Evolutionary conservation across 2,329 filamentous ascomycete species (phyloP), one percentile per base, ranked within the genome.

Genomic region (Microsporum ferrugineum): DNA sequence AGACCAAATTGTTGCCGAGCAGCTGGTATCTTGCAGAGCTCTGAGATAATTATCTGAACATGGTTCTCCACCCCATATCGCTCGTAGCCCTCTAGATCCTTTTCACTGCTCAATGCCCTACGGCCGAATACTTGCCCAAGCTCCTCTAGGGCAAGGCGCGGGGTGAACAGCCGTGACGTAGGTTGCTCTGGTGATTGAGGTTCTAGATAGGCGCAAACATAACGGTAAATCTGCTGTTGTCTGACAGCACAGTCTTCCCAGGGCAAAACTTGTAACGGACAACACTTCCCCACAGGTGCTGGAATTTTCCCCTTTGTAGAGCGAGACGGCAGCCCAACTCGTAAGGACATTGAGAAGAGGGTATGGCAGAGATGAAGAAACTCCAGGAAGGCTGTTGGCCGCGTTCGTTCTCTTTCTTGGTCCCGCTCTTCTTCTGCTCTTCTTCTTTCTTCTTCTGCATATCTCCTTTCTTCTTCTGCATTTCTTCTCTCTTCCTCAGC

Each of bases 21-120:
- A 31, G 61, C 64, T 39, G 68, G 67, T 61, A 70, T 64, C 55
- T 66, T 65, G 60, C 66, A 68, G 29, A 72, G 63, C 45, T 67
- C 63, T 10, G 67, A 62, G 60, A 71, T 66, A 10, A 72, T 69
- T 53, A 69, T 59, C 27, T 63, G 66, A 60, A 65, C 67, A 60
- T 68, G 64, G 47, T 68, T 62, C 59, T 71, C 68, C 55, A 72
- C 66, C 12, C 66, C 67, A 39, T 69, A 41, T 62, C 68, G 65
- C 57, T 71, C 64, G 63, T 70, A 71, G 62, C 27, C 58, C 61
- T 70, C 66, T 5, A 71, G 65, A 58, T 71, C 71, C 58, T 66
- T 63, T 55, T 72, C 68, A 60, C 70, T 70, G 47, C 66, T 66
- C 7, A 71, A 59, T 55, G 65, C 62, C 34, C 66, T 63, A 55